Evolutionary conservation across 768 basidiomycete genomes (phyloP), one percentile per base, ranked within the genome.

Genomic region (Suillus brevipes): DNA sequence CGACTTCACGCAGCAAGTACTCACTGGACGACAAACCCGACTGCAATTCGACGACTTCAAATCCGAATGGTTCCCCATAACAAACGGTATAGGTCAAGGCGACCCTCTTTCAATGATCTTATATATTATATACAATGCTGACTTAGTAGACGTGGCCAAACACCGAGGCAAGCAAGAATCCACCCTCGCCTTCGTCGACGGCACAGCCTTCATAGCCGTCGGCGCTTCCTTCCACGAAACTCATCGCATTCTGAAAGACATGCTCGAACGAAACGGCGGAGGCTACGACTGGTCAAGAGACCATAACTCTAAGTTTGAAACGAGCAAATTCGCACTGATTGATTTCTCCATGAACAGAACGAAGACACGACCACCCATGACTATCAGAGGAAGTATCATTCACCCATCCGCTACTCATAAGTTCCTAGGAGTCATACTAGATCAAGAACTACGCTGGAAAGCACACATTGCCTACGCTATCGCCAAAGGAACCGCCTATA

Each of bases 1-100:
- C 0, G 49, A 63, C 0, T 74, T 64, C 47, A 55, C 75, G 0
- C 53, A 64, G 36, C 28, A 66, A 1, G 61, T 67, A 20, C 69
- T 77, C 23, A 55, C 38, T 10, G 68, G 64, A 5, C 45, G 72
- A 13, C 55, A 40, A 18, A 78, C 76, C 0, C 53, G 18, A 5
- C 47, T 78, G 0, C 34, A 50, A 0, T 78, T 79, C 50, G 75
- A 77, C 34, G 71, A 75, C 61, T 76, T 40, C 66, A 64, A 31
- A 0, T 77, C 76, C 0, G 59, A 64, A 0, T 62, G 47, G 37
- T 68, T 72, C n/a, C 20, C 18, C 0, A 50, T 74, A 1, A 13
- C 20, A 2, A 72, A 68, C 18, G 73, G 77, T 0, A 61, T 75
- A 0, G 71, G 66, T 1, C 76, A 78, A 64, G 78, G 77, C 0